Evolutionary conservation across 805 yeast species (phyloP).

Genomic region (Aciculoconidium aculeatum): DNA sequence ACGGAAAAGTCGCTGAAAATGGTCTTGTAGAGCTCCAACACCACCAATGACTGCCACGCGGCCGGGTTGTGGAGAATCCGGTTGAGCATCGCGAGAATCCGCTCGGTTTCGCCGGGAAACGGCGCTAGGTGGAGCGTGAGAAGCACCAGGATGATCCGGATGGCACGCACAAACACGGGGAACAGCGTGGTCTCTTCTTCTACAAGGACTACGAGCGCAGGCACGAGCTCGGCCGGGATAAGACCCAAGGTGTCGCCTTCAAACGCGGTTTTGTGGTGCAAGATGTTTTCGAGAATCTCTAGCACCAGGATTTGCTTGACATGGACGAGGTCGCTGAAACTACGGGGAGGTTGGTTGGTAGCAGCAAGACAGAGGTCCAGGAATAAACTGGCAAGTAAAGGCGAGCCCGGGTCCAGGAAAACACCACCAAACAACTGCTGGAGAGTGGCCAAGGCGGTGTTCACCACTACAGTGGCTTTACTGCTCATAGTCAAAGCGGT

Average conservation of each 20-base stretch:
- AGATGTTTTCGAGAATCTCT: conserved; percentile 76
- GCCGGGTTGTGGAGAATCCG: conserved; percentile 60
- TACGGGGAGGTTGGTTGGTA: too few relatives aligned
- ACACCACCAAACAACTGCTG: conserved; percentile 77
- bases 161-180: conserved; percentile 66
- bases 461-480: conserved; percentile 70
- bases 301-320: conserved; percentile 62
- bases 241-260: too few relatives aligned
- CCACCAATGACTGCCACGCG: conserved; percentile 67
- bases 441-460: conserved; percentile 89
- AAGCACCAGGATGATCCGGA: conserved; percentile 62
- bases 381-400: too few relatives aligned
- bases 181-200: conserved; percentile 58
- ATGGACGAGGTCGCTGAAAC: conserved; percentile 41
- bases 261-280: too few relatives aligned
- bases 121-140: conserved; percentile 51
- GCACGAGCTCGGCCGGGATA: too few relatives aligned
- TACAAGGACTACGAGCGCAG: too few relatives aligned
- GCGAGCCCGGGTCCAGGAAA: too few relatives aligned
- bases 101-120: conserved; percentile 74
- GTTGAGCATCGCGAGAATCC: conserved; percentile 66
- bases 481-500: conserved; percentile 63
- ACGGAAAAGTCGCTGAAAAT: conserved; percentile 52
- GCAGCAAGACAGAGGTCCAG: too few relatives aligned
- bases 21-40: conserved; percentile 65